Evolutionary conservation across 2,329 filamentous ascomycete species (phyloP), one percentile per base, ranked within the genome.

Genomic region (Microdochium trichocladiopsis): DNA sequence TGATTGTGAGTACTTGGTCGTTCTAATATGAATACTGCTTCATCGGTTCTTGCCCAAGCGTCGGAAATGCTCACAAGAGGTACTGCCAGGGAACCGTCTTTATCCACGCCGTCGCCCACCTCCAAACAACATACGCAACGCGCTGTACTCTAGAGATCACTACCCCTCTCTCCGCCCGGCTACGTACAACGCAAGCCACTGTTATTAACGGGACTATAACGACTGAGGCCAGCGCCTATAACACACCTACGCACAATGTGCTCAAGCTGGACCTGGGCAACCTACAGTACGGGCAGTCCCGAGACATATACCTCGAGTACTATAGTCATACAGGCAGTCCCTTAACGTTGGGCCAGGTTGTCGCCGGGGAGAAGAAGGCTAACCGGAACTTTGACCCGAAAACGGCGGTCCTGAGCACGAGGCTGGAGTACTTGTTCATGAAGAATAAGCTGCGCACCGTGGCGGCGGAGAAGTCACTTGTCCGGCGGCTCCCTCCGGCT

Each of bases 281-380:
- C 56, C 54, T 86, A 1, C 80, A 82, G 55, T 85, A 79, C 51
- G 81, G 79, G n/a, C 82, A 85, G 53, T 76, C 79, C 0, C 73
- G 80, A 2, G 79, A 84, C 52, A 65, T 85, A 23, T 76, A 75
- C 56, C 63, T 84, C 6, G 33, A 37, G 33, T 37, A n/a, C 33
- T n/a, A n/a, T n/a, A 37, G 33, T n/a, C 33, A n/a, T 4, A 37
- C 14, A n/a, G 33, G 33, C 33, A 37, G 14, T 16, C 6, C 6
- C 6, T 37, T 11, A n/a, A 37, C 33, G 18, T 37, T 37, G 53
- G 61, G 63, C 33, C 62, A 60, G 18, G 28, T 59, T 5, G 21
- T 60, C 1, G n/a, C 48, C 11, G 47, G 60, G 1, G 55, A 58
- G 2, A 49, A 49, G 14, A 51, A 33, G 18, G 28, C 14, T 10